Base-by-base conservation (phyloP, 2,329 filamentous ascomycete genomes). In the Fusarium torreyae region DNA sequence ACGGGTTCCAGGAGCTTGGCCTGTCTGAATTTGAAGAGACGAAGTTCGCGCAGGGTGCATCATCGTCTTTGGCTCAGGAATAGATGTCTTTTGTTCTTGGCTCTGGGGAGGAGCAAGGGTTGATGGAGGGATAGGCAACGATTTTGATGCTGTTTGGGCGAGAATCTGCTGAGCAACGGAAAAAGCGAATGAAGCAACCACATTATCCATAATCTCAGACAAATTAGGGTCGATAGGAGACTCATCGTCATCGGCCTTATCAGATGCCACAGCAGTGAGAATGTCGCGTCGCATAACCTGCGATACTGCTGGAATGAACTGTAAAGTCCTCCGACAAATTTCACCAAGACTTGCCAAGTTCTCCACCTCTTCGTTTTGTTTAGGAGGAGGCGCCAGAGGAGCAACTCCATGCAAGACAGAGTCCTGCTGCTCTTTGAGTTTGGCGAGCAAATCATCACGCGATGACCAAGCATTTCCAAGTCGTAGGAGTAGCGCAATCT, bases 281-380 rank as follows among this genome's bases (percentile, higher is more conserved):
- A 98, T 83, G 75, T 98, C 96, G 56, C 89, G 87, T 53, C 94
- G 88, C 81, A 98, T 89, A 22, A 94, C 89, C 54, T 92, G 89
- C 5, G 93, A 92, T 38, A 93, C 90, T 39, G 91, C 88, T 2
- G 93, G 91, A 38, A 98, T 91, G 73, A 98, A 98, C 66, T 93
- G 91, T 11, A 96, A 86, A 3, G 94, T 91, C 60, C 94, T 88
- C 64, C 90, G 89, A 76, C 94, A 97, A 28, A 98, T 89, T 75
- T 98, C 94, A 2, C 93, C 92, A n/a, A 98, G 86, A 66, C 94
- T 88, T 11, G 87, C 82, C 24, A 98, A 81, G 72, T 97, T 92
- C 77, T 97, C 94, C 1, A 85, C 77, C 64, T 92, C 91, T 42
- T 89, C 87, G 0, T 83, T 81, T 39, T 83, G 82, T 24, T 84